Evolutionary conservation across 768 basidiomycete genomes (phyloP).

Genomic region (Neoboletus magnificus): DNA sequence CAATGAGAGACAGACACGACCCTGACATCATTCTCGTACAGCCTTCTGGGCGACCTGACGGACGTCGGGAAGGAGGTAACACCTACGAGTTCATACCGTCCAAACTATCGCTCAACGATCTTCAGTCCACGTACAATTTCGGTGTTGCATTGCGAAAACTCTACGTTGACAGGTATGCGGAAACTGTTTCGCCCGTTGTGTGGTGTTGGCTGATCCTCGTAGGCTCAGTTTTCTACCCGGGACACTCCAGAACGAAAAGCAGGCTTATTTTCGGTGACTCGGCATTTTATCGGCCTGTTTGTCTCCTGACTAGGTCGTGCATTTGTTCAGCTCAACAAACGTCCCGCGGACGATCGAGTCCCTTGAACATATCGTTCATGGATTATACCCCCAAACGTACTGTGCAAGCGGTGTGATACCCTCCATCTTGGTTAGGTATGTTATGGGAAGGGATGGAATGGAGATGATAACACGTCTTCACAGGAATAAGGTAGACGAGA

Average conservation of each 20-base stretch:
- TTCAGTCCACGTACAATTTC: slow-evolving; percentile 62
- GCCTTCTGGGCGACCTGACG: slow-evolving; percentile 53
- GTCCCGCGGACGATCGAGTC: slow-evolving; percentile 76
- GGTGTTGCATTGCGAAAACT: slow-evolving; percentile 57
- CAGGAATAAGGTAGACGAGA: slow-evolving; percentile 70
- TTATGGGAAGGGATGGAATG: not conserved
- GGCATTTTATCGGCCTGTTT: not conserved
- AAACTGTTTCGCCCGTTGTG: not conserved
- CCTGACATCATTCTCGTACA: slow-evolving; percentile 23
- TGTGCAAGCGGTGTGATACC: slow-evolving; percentile 46
- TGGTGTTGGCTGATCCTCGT: not conserved
- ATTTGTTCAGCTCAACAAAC: slow-evolving; percentile 56
- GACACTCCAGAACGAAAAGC: slow-evolving; percentile 38
- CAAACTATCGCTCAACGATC: not conserved
- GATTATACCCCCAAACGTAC: slow-evolving; percentile 60
- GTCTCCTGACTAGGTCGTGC: not conserved
- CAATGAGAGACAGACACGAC: not conserved
- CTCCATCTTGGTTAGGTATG: slow-evolving; percentile 54
- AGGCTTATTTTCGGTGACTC: slow-evolving; percentile 57
- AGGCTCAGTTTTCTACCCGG: slow-evolving; percentile 69
- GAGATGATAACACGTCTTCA: not conserved
- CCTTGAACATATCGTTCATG: slow-evolving; percentile 68
- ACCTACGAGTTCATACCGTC: not conserved
- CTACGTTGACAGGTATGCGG: slow-evolving; percentile 60
- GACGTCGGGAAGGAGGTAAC: slow-evolving; percentile 62